Evolutionary conservation across 2,329 filamentous ascomycete species (phyloP), one percentile per base, ranked within the genome.

Genomic region (Tolypocladium ovalisporum): DNA sequence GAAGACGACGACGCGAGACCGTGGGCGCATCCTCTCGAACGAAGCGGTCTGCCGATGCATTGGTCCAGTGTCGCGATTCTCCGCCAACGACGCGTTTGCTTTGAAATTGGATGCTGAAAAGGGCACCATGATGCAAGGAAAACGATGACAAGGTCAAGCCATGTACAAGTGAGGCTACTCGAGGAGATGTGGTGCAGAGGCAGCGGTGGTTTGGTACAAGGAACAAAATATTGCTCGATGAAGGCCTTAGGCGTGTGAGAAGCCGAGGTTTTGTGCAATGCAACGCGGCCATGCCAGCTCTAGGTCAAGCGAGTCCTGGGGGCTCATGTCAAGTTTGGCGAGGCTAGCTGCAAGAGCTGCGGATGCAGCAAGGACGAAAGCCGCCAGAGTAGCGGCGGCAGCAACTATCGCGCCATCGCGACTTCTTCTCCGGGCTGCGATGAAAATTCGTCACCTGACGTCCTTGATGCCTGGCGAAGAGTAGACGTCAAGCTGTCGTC

Each of bases 401-500:
- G 47, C 29, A 35, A 19, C n/a, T 8, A 19, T 52, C 29, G 29
- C 8, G 47, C 47, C 47, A 35, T 52, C 9, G 47, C 47, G 12
- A 19, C 4, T 34, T 29, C 47, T 15, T 32, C 8, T 29, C 6
- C 29, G 10, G 47, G 47, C 19, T 6, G 27, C 8, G 17, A 32
- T 29, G 29, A 29, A 15, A 29, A 34, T 37, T 7, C 19, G 63
- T 64, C 66, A 78, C 62, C 72, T 74, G 59, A 95, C 86, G 70
- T 94, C 89, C 66, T 85, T 89, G 65, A 96, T 91, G 3, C 87
- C 87, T 32, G 88, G 85, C 7, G 86, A 83, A n/a, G 87, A 83
- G 72, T 94, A 94, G 52, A 85, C 81, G 61, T 96, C 90, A 22
- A 97, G 76, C 69, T 96, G 90, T 51, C 89, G 82, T 44, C 83